Percentiles rank a stretch among this genome's conserved stretches.
phyloP scores from a whole-genome alignment of 192 early-diverging fungal species.

The Coemansia sp. region DNA sequence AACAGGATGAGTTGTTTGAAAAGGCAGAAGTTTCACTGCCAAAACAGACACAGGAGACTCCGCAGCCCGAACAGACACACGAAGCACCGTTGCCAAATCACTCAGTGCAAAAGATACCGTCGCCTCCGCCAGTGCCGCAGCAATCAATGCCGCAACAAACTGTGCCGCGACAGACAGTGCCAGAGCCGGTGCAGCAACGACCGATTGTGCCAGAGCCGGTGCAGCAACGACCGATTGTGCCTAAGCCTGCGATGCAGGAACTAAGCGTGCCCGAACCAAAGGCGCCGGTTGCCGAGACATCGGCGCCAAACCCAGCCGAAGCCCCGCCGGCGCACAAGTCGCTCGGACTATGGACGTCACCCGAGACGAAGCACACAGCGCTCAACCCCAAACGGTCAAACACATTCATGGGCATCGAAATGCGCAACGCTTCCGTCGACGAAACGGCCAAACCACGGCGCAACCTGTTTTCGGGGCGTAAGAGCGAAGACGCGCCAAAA shows the following conservation, averaged over 20 bases:
- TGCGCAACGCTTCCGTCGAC: not conserved
- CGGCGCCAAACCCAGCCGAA: not conserved
- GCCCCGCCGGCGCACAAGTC: not conserved
- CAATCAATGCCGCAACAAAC: not conserved
- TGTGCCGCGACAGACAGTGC: not conserved
- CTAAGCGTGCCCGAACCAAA: not conserved
- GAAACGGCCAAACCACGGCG: conserved; percentile 4
- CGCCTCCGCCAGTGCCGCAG: conserved; percentile 1
- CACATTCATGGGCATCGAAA: not conserved
- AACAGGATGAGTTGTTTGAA: not conserved
- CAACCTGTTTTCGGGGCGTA: conserved; percentile 4
- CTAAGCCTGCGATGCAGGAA: not conserved
- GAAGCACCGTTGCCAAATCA: not conserved
- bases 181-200: not conserved
- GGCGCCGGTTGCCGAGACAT: not conserved
- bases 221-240: not conserved
- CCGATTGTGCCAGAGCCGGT: not conserved
- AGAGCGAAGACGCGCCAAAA: not conserved
- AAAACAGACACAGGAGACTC: not conserved
- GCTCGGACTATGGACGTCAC: conserved; percentile 12
- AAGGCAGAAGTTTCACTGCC: not conserved
- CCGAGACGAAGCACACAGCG: not conserved
- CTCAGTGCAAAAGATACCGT: not conserved
- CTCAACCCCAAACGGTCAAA: conserved; percentile 7
- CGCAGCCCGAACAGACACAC: not conserved